phyloP scores from a whole-genome alignment of 495 filamentous ascomycete species.

The Extremus antarcticus region DNA sequence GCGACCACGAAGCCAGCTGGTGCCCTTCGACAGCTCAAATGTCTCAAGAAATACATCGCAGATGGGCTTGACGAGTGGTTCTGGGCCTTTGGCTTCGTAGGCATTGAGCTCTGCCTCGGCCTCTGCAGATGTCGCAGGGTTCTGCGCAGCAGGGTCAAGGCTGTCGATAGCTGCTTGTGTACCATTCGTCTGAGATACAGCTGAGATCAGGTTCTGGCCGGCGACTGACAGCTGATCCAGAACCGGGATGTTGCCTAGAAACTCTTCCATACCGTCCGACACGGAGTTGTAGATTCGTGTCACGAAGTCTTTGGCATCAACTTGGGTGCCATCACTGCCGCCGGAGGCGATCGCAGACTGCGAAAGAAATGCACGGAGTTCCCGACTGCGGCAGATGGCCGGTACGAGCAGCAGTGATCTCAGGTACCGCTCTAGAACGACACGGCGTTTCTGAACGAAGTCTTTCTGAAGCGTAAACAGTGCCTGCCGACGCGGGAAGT shows the following conservation, averaged over 20 bases:
- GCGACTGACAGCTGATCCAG: conserved; percentile 89
- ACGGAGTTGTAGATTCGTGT: conserved; percentile 92
- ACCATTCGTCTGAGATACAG: conserved; percentile 61
- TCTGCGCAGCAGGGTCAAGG: conserved; percentile 38
- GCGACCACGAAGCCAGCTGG: conserved; percentile 87
- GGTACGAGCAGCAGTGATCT: conserved; percentile 73
- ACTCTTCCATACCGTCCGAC: conserved; percentile 95
- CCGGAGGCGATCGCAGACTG: conserved; percentile 58
- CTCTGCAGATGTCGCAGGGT: conserved; percentile 65
- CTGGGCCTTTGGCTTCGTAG: conserved; percentile 70
- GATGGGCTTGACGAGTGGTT: conserved; percentile 96
- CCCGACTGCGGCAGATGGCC: conserved; percentile 86
- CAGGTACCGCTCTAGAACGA: conserved; percentile 76
- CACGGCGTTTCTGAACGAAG: conserved; percentile 78
- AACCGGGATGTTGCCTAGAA: conserved; percentile 87
- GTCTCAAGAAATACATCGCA: conserved; percentile 95
- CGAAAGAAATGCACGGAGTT: conserved; percentile 86
- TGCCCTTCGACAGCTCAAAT: conserved; percentile 87
- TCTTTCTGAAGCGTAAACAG: conserved; percentile 95
- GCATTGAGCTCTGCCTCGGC: conserved; percentile 91
- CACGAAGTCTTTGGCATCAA: conserved; percentile 78
- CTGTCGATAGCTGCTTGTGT: conserved; percentile 35
- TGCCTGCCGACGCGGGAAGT: conserved; percentile 83
- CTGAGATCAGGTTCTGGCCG: conserved; percentile 84
- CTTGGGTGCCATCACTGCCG: conserved; percentile 36